phyloP scores from a whole-genome alignment of 1,284 basidiomycete genomes.

The Termitomyces sp. region DNA sequence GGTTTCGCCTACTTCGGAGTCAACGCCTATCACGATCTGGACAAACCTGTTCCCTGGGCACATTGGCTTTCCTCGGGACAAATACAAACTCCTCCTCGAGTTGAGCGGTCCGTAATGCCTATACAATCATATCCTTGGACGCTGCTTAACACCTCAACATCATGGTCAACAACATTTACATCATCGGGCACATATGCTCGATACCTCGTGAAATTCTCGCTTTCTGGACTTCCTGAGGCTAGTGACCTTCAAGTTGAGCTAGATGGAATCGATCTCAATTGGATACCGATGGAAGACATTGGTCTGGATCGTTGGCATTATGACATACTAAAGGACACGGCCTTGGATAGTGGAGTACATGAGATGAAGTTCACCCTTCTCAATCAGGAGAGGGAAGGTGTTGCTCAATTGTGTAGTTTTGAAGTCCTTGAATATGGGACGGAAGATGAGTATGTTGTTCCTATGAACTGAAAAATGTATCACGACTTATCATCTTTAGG shows the following conservation, averaged over 20 bases:
- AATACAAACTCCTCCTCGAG: conserved; percentile 28
- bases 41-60: conserved; percentile 55
- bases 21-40: conserved; percentile 51
- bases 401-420: conserved; percentile 69
- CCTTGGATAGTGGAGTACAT: conserved; percentile 46
- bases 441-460: conserved; percentile 35
- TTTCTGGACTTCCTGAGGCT: conserved; percentile 65
- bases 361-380: conserved; percentile 54
- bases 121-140: conserved; percentile 75
- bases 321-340: conserved; percentile 40
- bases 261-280: conserved; percentile 55
- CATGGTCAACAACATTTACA: conserved; percentile 58
- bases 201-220: conserved; percentile 66
- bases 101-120: conserved; percentile 73
- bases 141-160: conserved; percentile 52
- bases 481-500: conserved; percentile 33
- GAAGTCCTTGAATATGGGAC: conserved; percentile 77
- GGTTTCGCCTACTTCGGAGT: conserved; percentile 73
- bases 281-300: conserved; percentile 51
- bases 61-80: conserved; percentile 55
- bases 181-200: conserved; percentile 63
- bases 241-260: conserved; percentile 55
- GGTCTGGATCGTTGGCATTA: conserved; percentile 73
- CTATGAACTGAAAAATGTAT: neutral
- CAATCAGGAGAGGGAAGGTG: conserved; percentile 44